phyloP scores from a whole-genome alignment of 345 rosid genomes.

The Citrus inodora region DNA sequence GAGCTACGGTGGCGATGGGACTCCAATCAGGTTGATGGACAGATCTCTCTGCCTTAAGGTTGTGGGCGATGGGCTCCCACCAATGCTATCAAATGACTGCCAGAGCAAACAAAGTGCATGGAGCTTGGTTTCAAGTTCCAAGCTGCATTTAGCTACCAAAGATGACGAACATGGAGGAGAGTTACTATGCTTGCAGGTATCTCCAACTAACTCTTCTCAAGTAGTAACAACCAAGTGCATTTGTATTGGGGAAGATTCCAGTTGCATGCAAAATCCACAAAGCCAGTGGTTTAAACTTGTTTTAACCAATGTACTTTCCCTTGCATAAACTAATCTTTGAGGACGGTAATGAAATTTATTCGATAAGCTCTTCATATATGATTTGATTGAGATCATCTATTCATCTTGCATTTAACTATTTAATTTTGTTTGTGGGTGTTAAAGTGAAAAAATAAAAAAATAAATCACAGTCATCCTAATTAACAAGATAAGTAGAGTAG shows the following conservation, averaged over 20 bases:
- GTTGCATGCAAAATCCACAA: constrained; percentile 24
- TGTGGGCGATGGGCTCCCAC: constrained; percentile 20
- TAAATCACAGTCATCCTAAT: no score
- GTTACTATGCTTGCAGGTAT: constrained; percentile 26
- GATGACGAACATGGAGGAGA: constrained; percentile 28
- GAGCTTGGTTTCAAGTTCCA: constrained; percentile 24
- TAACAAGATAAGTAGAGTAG: no score
- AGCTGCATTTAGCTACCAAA: constrained; percentile 32
- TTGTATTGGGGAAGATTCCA: constrained; percentile 26
- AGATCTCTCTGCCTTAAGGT: constrained; percentile 1
- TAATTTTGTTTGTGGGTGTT: no score
- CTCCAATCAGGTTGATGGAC: neutral
- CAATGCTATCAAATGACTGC: constrained; percentile 20
- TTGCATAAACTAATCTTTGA: no score
- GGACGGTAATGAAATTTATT: neutral
- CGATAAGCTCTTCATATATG: no score
- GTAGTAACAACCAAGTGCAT: constrained; percentile 28
- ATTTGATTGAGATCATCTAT: no score
- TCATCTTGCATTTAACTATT: no score
- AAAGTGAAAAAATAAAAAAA: no score
- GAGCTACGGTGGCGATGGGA: constrained; percentile 2
- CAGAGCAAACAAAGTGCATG: constrained; percentile 20
- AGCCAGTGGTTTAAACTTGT: constrained; percentile 45
- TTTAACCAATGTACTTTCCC: neutral
- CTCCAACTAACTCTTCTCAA: neutral